Base-by-base conservation (phyloP, 1,139 yeast genomes). In the Zygoascus meyerae region DNA sequence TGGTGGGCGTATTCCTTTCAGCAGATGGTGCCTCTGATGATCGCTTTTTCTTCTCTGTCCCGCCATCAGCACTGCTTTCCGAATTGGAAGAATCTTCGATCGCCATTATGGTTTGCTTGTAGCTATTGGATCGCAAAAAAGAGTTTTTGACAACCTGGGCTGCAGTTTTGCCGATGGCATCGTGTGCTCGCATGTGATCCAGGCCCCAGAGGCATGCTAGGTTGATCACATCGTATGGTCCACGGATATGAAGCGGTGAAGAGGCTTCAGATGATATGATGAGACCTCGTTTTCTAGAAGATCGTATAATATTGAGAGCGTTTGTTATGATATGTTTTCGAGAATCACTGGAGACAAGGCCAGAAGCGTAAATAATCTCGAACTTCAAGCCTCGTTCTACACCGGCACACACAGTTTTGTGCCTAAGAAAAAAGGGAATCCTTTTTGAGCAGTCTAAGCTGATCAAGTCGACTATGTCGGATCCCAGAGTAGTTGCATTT, bases 331-430 rank as follows among this genome's bases (percentile, higher is more conserved):
- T 78, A 46, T 78, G 78, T 48, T 78, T 72, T 47, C 90, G 71
- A 32, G 71, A 63, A 29, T 61, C 65, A n/a, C 52, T 38, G 7
- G 58, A 48, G 14, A 52, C 40, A 10, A 51, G 46, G 3, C 59
- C 57, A 1, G 54, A 42, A 1, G 78, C 70, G 63, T 92, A 92
- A 47, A 80, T 74, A 11, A 92, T 74, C 63, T 92, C 98, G 55
- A 92, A 77, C 55, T 80, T 80, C 41, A 89, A 76, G 1, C 98
- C 98, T 49, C 84, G 77, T 15, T 83, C 83, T 14, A 86, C 74
- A 1, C 95, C 97, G 41, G 87, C 79, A 36, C 96, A 85, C 8
- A 89, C 74, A 0, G 87, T 80, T 59, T 89, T 86, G 67, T 87
- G 96, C 55, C 85, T 83, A 54, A 92, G 69, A 63, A 79, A 86